phyloP scores from a whole-genome alignment of 108 stramenopile species.

The Cyclotella sp. region DNA sequence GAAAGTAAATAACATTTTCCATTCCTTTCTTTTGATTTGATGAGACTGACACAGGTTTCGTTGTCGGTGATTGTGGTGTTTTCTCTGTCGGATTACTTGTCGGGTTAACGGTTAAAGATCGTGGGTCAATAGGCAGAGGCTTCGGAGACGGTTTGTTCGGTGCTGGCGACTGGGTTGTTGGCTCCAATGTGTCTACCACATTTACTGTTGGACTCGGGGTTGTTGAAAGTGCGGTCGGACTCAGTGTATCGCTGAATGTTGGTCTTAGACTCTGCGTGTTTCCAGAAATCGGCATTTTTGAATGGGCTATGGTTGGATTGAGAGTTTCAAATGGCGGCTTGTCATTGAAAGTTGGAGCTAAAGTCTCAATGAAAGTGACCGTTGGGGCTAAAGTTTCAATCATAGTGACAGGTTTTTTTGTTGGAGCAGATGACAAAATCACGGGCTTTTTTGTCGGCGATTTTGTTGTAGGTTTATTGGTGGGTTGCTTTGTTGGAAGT shows the following conservation, averaged over 20 bases:
- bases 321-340: no score
- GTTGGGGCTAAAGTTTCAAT: not conserved
- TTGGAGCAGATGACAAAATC: not conserved
- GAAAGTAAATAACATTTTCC: not conserved
- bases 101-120: not conserved
- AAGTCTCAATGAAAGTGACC: not conserved
- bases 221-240: not conserved
- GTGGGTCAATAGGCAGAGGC: not conserved
- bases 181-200: not conserved
- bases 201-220: not conserved
- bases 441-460: slow-evolving; percentile 3
- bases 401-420: not conserved
- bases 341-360: not conserved
- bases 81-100: not conserved
- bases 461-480: not conserved
- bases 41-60: not conserved
- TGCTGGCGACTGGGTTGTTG: not conserved
- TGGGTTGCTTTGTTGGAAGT: not conserved
- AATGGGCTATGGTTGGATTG: not conserved
- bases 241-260: slow-evolving; percentile 9
- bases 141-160: not conserved
- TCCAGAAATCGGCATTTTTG: no score
- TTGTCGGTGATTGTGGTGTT: not conserved
- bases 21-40: not conserved
- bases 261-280: not conserved